These are phyloP conservation scores for Metarhizium robertsii DNA, from an alignment of 2,329 filamentous ascomycete genomes.

Conservation along the genomic window DNA sequence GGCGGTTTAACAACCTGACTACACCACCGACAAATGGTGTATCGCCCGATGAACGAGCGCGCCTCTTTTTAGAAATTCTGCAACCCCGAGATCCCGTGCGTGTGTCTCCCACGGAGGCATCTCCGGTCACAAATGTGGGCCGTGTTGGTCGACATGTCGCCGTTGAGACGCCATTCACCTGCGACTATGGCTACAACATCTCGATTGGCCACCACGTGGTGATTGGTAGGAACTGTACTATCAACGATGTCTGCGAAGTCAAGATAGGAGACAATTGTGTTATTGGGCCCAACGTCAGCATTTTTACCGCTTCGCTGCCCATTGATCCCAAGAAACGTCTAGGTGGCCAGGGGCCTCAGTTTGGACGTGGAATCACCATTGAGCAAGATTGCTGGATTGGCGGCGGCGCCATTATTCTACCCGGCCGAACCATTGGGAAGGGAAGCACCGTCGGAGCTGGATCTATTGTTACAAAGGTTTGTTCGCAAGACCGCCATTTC, in stretches of 20 bases:
- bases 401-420: slow-evolving; percentile 66
- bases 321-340: slow-evolving; percentile 65
- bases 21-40: slow-evolving; percentile 66
- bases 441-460: slow-evolving; percentile 75
- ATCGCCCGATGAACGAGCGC: slow-evolving; percentile 56
- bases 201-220: slow-evolving; percentile 75
- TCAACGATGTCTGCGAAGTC: slow-evolving; percentile 79
- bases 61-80: slow-evolving; percentile 64
- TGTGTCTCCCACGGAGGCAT: slow-evolving; percentile 44
- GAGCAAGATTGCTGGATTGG: slow-evolving; percentile 81
- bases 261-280: slow-evolving; percentile 69
- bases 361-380: slow-evolving; percentile 65
- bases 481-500: not conserved
- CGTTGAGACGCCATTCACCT: slow-evolving; percentile 82
- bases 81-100: slow-evolving; percentile 50
- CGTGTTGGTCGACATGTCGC: slow-evolving; percentile 65
- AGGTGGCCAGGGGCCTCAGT: slow-evolving; percentile 62
- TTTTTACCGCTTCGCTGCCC: slow-evolving; percentile 66
- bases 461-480: slow-evolving; percentile 71
- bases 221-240: slow-evolving; percentile 73
- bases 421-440: slow-evolving; percentile 70
- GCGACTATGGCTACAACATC: slow-evolving; percentile 95
- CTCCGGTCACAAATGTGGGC: slow-evolving; percentile 44
- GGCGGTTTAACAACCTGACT: slow-evolving; percentile 72
- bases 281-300: slow-evolving; percentile 77